Conservation (phyloP, 2,329 filamentous ascomycete species). For the Paraphoma sp. region DNA sequence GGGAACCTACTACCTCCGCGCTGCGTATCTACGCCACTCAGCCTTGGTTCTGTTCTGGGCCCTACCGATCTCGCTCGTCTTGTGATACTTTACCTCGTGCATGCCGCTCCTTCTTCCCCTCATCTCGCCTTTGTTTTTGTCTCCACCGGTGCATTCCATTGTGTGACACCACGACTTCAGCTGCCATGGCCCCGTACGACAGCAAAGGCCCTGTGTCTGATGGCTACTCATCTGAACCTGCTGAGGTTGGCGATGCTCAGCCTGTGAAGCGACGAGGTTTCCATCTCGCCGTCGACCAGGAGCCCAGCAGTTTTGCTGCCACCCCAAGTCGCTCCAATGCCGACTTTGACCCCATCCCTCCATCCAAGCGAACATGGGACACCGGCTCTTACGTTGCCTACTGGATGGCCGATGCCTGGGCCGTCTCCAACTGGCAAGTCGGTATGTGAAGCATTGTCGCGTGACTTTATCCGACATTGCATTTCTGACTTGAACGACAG, state of each 20-base stretch:
- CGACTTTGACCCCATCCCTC: conserved; percentile 48
- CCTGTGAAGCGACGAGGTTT: conserved; percentile 31
- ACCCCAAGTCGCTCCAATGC: conserved; percentile 45
- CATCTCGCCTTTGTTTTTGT: neutral
- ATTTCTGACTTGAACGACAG: neutral
- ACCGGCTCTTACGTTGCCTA: conserved; percentile 44
- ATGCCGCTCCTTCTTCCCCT: neutral
- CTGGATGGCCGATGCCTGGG: conserved; percentile 52
- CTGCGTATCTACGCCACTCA: neutral
- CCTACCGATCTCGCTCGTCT: neutral
- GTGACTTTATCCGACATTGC: neutral
- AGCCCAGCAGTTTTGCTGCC: conserved; percentile 43
- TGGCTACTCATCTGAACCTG: conserved; percentile 10
- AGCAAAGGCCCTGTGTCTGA: conserved; percentile 8
- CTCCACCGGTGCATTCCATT: neutral
- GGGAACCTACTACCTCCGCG: neutral
- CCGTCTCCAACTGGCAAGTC: conserved; percentile 49
- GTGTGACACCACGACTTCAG: neutral
- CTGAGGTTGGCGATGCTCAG: conserved; percentile 21
- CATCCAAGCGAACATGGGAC: conserved; percentile 47
- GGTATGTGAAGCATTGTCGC: conserved; percentile 18
- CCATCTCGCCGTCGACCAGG: conserved; percentile 41
- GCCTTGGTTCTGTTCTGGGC: neutral
- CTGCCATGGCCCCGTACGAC: conserved; percentile 11
- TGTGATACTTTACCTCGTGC: neutral